Evolutionary conservation across 2,329 filamentous ascomycete species (phyloP), one percentile per base, ranked within the genome.

Genomic region (Calycina marina): DNA sequence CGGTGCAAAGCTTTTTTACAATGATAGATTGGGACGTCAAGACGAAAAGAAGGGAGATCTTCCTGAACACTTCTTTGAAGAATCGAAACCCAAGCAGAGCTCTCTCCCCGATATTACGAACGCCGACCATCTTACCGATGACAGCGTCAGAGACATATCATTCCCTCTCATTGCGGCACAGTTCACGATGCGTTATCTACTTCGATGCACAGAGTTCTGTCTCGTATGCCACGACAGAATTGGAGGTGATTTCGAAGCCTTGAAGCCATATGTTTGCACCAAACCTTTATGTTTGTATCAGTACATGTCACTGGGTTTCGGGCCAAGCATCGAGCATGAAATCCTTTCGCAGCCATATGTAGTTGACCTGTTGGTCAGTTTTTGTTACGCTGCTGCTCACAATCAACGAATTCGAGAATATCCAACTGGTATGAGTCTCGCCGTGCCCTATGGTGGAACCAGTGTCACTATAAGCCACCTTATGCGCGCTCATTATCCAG

Each of bases 271-370:
- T 39, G 83, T 93, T 27, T 94, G 86, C 52, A 71, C 72, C 18
- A 70, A 67, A 22, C 63, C 62, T 10, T 55, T 94, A 3, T 94
- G 86, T 47, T 60, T 93, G 4, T 93, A 81, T 47, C 86, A 94
- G 49, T 93, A 90, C 56, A 80, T 93, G 65, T 65, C 70, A 11
- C 62, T 92, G n/a, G 84, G 83, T 0, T 77, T 93, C 47, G 86
- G 85, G 0, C 79, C 82, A 2, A 84, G 73, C 45, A 72, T 93
- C 35, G 85, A 94, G 51, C 74, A 86, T 49, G 84, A 93, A 48
- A 79, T 94, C 14, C 49, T 79, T 15, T 69, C 71, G 9, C 80
- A 86, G 49, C 82, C 84, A 2, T 72, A 75, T 35, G 83, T 93
- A 1, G 80, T 93, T 9, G 86, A 94, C 49, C 62, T 94, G 2